Evolutionary conservation across 805 yeast genomes (phyloP).

Genomic region (Candida andamanensis): DNA sequence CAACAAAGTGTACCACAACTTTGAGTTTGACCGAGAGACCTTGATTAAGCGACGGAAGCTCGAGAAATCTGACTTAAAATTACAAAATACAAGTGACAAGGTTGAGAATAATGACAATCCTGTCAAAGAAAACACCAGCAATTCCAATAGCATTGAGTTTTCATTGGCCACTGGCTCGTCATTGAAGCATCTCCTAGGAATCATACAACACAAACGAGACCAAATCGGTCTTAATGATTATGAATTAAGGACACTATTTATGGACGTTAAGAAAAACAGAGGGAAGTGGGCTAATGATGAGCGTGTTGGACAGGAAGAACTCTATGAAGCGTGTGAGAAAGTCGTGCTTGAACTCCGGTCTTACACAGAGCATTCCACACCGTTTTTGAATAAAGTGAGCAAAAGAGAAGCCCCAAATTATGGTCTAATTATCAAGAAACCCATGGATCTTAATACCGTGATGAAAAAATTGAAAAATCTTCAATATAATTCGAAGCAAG

Average conservation of each 20-base stretch:
- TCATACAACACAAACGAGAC: conserved; percentile 78
- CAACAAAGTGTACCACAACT: conserved; percentile 68
- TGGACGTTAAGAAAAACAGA: conserved; percentile 90
- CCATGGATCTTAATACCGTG: conserved; percentile 96
- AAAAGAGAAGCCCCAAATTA: conserved; percentile 98
- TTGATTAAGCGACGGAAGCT: conserved; percentile 68
- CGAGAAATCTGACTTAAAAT: conserved; percentile 73
- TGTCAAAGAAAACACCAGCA: conserved; percentile 9
- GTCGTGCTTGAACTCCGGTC: conserved; percentile 87
- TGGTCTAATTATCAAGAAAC: conserved; percentile 80
- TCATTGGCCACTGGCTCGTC: conserved; percentile 34
- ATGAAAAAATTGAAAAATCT: conserved; percentile 80
- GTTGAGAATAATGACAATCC: conserved; percentile 10
- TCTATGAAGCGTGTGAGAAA: conserved; percentile 95
- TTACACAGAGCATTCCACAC: conserved; percentile 93
- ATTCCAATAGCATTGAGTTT: conserved; percentile 24
- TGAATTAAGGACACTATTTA: conserved; percentile 76
- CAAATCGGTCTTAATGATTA: conserved; percentile 67
- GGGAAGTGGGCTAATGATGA: conserved; percentile 98
- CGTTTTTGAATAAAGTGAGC: conserved; percentile 91
- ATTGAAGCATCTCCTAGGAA: conserved; percentile 70
- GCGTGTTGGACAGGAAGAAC: conserved; percentile 92
- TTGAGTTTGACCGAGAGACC: conserved; percentile 74
- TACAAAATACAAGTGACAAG: conserved; percentile 29
- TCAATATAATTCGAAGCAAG: conserved; percentile 78